Evolutionary conservation across 1,139 yeast genomes (phyloP).

Genomic region (Pichia sp.): DNA sequence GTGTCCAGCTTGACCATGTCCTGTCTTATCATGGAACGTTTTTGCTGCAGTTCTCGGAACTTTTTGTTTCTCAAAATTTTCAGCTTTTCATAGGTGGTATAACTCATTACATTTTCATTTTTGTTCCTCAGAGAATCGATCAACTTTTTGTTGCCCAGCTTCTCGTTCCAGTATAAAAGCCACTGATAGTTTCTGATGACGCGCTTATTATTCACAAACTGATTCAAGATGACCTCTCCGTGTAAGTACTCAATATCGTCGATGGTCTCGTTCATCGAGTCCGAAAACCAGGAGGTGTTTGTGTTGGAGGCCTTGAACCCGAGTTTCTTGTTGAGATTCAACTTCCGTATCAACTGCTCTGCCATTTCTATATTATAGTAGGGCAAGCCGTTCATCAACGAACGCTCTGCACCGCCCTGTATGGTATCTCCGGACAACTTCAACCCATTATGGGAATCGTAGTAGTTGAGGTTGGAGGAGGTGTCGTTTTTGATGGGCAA

Average conservation of each 20-base stretch:
- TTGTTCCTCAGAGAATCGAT: slow-evolving; percentile 15
- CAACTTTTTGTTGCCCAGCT: slow-evolving; percentile 22
- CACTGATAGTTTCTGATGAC: slow-evolving; percentile 32
- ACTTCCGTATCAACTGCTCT: slow-evolving; percentile 23
- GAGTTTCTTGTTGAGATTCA: slow-evolving; percentile 24
- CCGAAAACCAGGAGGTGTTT: slow-evolving; percentile 26
- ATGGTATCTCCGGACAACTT: slow-evolving; percentile 10
- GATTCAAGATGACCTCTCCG: slow-evolving; percentile 32
- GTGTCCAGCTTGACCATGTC: slow-evolving; percentile 8
- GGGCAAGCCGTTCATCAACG: slow-evolving; percentile 31
- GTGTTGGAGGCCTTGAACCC: slow-evolving; percentile 21
- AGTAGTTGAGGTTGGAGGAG: slow-evolving; percentile 1
- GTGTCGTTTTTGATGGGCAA: slow-evolving; percentile 23
- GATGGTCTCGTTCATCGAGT: slow-evolving; percentile 24
- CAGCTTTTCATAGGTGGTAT: slow-evolving; percentile 20
- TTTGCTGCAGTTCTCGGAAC: slow-evolving; percentile 5
- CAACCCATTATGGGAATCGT: slow-evolving; percentile 7
- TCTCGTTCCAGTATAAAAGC: slow-evolving; percentile 27
- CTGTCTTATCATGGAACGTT: slow-evolving; percentile 9
- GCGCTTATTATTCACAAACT: slow-evolving; percentile 32
- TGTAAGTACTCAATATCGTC: slow-evolving; percentile 33
- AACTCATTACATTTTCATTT: slow-evolving; percentile 17
- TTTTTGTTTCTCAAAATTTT: slow-evolving; percentile 14
- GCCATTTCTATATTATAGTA: slow-evolving; percentile 26
- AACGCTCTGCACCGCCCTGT: slow-evolving; percentile 18